Conservation (phyloP, 2,329 filamentous ascomycete species). For the Cladophialophora carrionii region DNA sequence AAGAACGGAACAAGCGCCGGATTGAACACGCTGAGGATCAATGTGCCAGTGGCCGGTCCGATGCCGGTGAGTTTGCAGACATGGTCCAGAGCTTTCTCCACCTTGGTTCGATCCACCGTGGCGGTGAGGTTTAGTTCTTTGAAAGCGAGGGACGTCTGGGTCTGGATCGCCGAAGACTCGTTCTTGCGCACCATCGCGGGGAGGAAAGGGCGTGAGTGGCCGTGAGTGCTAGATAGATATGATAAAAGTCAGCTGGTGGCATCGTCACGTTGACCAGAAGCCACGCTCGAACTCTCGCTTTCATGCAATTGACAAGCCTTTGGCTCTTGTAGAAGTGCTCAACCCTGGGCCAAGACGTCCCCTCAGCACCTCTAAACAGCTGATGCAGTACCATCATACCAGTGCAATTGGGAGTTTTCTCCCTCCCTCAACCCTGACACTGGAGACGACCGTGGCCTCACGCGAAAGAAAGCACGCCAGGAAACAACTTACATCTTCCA, state of each 20-base stretch:
- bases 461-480: neutral
- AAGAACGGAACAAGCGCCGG: conserved; percentile 46
- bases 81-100: conserved; percentile 41
- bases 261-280: neutral
- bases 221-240: conserved; percentile 43
- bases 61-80: conserved; percentile 48
- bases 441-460: neutral
- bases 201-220: conserved; percentile 46
- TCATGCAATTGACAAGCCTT: neutral
- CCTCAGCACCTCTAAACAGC: neutral
- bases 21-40: conserved; percentile 46
- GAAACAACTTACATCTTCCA: conserved; percentile 49
- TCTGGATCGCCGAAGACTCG: conserved; percentile 41
- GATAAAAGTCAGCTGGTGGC: neutral
- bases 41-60: conserved; percentile 49
- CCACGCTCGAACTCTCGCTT: neutral
- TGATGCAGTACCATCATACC: neutral
- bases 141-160: conserved; percentile 33
- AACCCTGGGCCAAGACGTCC: neutral
- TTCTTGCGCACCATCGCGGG: conserved; percentile 47
- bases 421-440: neutral
- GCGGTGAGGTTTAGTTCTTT: conserved; percentile 10
- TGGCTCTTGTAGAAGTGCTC: neutral
- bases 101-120: neutral
- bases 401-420: neutral